phyloP scores from a whole-genome alignment of 148 eudicot species.

The Silene latifolia region DNA sequence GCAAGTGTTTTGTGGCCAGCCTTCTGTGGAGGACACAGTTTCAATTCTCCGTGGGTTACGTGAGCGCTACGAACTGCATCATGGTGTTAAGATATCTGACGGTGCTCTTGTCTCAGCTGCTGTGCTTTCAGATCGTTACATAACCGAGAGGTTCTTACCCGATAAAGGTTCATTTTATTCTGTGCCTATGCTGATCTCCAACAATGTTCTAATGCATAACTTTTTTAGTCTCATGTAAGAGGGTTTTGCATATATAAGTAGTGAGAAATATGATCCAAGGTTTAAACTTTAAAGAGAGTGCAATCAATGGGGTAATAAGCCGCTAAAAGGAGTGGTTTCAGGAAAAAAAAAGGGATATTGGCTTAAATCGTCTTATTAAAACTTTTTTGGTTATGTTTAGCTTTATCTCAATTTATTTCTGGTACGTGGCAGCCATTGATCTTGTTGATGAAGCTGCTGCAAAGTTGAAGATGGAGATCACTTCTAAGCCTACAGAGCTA shows the following conservation, averaged over 20 bases:
- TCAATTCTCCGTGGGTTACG: slow-evolving; percentile 96
- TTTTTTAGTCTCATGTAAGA: background rate
- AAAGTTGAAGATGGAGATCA: slow-evolving; percentile 96
- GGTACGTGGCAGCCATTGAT: slow-evolving; percentile 71
- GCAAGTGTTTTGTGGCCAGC: slow-evolving; percentile 90
- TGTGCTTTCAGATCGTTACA: slow-evolving; percentile 88
- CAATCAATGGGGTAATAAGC: no score
- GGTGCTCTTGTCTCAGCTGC: slow-evolving; percentile 93
- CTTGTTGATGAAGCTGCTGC: slow-evolving; percentile 99
- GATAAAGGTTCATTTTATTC: slow-evolving; percentile 63
- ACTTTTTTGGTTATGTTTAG: background rate
- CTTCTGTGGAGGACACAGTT: slow-evolving; percentile 93
- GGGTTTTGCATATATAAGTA: no score
- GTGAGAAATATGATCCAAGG: background rate
- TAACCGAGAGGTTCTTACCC: slow-evolving; percentile 90
- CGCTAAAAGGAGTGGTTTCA: no score
- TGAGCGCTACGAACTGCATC: slow-evolving; percentile 93
- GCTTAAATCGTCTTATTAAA: no score
- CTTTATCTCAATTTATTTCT: background rate
- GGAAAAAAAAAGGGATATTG: no score
- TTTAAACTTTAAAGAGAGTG: no score
- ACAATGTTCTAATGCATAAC: background rate
- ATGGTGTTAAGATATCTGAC: slow-evolving; percentile 96
- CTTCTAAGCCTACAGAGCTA: slow-evolving; percentile 92
- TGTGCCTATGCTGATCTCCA: background rate